Evolutionary conservation across 176 grass and related monocot species (phyloP), one percentile per base, ranked within the genome.

Genomic region (Triticum turgidum): DNA sequence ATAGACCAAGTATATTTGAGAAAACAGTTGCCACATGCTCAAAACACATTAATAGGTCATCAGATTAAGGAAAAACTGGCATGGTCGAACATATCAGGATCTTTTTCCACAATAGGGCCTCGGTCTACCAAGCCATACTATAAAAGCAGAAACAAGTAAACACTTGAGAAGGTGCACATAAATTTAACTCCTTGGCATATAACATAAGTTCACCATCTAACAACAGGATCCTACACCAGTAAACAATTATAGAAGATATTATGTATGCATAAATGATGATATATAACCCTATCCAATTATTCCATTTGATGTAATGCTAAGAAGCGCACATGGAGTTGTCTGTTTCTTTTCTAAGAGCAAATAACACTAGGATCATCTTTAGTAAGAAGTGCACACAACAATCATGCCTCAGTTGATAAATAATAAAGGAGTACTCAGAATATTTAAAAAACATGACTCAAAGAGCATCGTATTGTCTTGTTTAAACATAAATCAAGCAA

Each of bases 21-120:
- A 24, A 5, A 61, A 73, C 25, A 74, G 20, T 82, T 86, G 63
- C 67, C 63, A 42, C 69, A 83, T 45, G 4, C 25, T 80, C 70
- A 61, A 54, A 83, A 44, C 18, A 45, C 38, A 73, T 81, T 61
- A 79, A 14, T 30, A 42, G 2, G 69, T 22, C n/a, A 68, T 74
- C 27, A 1, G 6, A 78, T 74, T 56, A 45, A 74, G 32, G 9
- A 39, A 67, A 49, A 81, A 11, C 42, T 3, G 17, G 24, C 37
- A 81, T 37, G 54, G 30, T 1, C 9, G 5, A 49, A 65, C 32
- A 51, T 47, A 85, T 11, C 33, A 71, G 42, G 20, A 51, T 47
- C 33, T 72, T 56, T 32, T 80, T 39, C 76, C 37, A 59, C 27
- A 6, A 61, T 34, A 83, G 41, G 11, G 27, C 74, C 73, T 68